These are phyloP conservation scores for Aspergillus viridinutans DNA, from an alignment of 2,329 filamentous ascomycete genomes.

Conservation along the genomic window DNA sequence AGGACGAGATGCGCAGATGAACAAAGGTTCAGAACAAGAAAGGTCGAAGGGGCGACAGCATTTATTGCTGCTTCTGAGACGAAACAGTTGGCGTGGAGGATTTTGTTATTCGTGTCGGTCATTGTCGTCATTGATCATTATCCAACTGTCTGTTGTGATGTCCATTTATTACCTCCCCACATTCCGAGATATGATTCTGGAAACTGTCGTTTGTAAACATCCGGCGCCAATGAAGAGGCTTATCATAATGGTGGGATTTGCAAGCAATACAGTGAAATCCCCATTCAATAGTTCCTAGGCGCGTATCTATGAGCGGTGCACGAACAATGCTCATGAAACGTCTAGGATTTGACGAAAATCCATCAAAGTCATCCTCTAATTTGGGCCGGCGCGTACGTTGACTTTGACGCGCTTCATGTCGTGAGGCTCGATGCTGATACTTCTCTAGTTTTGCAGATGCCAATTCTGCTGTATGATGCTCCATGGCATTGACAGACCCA, in stretches of 20 bases:
- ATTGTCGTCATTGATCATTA: too few species aligned
- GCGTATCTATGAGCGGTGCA: constrained; percentile 6
- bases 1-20: constrained; percentile 3
- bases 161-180: constrained; percentile 13
- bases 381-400: constrained; percentile 6
- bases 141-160: constrained; percentile 2
- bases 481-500: constrained; percentile 6
- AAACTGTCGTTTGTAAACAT: constrained; percentile 11
- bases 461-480: constrained; percentile 2
- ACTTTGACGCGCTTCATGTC: background rate
- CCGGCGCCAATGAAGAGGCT: constrained; percentile 15
- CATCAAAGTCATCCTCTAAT: constrained; percentile 10
- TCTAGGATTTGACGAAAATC: constrained; percentile 8
- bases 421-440: background rate
- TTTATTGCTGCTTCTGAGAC: too few species aligned
- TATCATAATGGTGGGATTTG: constrained; percentile 11
- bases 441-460: constrained; percentile 1
- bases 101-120: too few species aligned
- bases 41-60: too few species aligned
- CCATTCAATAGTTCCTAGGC: constrained; percentile 8
- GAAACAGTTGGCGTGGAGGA: too few species aligned
- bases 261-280: constrained; percentile 15
- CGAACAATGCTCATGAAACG: constrained; percentile 16
- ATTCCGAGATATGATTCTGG: constrained; percentile 13
- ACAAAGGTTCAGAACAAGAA: too few species aligned